Conservation (phyloP, 2,329 filamentous ascomycete species). For the Microdochium trichocladiopsis region DNA sequence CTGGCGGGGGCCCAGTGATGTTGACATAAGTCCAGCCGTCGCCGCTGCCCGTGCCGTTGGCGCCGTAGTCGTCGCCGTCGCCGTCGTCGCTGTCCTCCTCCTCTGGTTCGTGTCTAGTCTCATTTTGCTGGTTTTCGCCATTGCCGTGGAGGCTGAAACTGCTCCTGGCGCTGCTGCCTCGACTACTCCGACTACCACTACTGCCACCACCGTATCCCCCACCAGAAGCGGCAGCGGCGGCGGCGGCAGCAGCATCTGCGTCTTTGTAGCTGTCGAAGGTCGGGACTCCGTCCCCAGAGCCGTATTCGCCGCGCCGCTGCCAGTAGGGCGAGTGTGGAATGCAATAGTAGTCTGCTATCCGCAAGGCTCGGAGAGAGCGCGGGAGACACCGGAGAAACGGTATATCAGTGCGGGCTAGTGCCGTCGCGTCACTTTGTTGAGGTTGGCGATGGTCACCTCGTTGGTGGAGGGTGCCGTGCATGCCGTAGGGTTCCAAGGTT, state of each 20-base stretch:
- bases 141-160: no score
- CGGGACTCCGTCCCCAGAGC: not conserved
- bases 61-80: not conserved
- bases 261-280: not conserved
- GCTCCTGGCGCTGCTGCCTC: no score
- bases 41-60: not conserved
- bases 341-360: not conserved
- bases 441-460: no score
- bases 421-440: no score
- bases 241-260: not conserved
- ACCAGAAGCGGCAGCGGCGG: not conserved
- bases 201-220: not conserved
- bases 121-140: no score
- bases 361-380: not conserved
- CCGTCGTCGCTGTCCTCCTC: not conserved
- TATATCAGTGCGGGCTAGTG: not conserved
- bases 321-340: not conserved
- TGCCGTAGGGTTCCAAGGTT: no score
- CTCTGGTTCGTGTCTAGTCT: no score
- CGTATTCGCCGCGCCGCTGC: not conserved
- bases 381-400: not conserved
- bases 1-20: not conserved
- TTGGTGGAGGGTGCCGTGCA: no score
- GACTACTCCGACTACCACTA: no score
- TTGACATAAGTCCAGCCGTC: not conserved